phyloP scores from a whole-genome alignment of 257 asterid species.

The Agastache rugosa region DNA sequence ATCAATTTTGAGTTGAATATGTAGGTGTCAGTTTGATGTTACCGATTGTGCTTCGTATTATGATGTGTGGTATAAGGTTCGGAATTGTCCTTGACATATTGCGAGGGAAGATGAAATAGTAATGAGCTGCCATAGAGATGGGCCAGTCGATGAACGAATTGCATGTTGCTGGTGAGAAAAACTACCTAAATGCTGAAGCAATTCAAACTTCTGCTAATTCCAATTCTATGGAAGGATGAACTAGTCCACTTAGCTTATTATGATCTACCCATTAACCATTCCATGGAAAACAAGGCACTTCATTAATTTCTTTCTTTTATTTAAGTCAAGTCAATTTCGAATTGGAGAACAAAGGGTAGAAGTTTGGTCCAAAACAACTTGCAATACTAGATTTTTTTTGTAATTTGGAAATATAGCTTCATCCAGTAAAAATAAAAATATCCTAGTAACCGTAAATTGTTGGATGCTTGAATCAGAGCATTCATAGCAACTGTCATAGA shows the following conservation, averaged over 20 bases:
- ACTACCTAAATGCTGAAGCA: constrained; percentile 4
- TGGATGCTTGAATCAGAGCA: not conserved
- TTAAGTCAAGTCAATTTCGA: no score
- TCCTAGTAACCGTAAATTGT: not conserved
- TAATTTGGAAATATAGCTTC: not conserved
- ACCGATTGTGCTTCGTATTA: not conserved
- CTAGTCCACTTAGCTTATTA: not conserved
- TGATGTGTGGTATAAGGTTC: not conserved
- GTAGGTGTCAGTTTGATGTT: not conserved
- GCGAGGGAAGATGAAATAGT: not conserved
- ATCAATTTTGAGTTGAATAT: not conserved
- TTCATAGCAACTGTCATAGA: not conserved
- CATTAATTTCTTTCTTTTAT: not conserved
- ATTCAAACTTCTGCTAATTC: not conserved
- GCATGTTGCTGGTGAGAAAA: not conserved
- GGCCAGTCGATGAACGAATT: not conserved
- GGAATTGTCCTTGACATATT: not conserved
- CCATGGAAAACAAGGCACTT: not conserved
- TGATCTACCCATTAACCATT: not conserved
- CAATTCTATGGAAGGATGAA: not conserved
- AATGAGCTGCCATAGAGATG: not conserved
- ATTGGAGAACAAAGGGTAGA: not conserved
- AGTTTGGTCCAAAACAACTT: not conserved
- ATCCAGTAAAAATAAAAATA: not conserved
- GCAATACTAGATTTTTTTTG: not conserved